These are phyloP conservation scores for Epichloe gansuensis DNA, from an alignment of 2,329 filamentous ascomycete species.

Conservation along the genomic window DNA sequence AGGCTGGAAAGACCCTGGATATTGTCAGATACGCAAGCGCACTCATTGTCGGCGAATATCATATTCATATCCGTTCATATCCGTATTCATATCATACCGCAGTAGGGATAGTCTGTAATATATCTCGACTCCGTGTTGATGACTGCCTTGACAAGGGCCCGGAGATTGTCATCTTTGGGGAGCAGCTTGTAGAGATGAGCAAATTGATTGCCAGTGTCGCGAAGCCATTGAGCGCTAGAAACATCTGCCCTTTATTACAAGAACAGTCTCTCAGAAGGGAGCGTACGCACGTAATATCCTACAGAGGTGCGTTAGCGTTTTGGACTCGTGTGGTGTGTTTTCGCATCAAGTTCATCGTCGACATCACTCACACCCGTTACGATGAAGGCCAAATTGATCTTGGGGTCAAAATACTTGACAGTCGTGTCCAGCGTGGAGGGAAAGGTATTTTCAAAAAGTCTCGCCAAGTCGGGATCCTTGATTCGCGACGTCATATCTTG, in stretches of 20 bases:
- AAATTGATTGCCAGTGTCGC: slow-evolving; percentile 69
- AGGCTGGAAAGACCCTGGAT: slow-evolving; percentile 68
- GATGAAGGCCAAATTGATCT: slow-evolving; percentile 59
- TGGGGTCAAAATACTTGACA: slow-evolving; percentile 59
- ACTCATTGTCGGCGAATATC: neutral
- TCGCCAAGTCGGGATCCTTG: slow-evolving; percentile 52
- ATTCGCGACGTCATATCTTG: slow-evolving; percentile 27
- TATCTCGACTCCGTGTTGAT: slow-evolving; percentile 63
- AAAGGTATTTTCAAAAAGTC: slow-evolving; percentile 73
- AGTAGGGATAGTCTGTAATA: slow-evolving; percentile 61
- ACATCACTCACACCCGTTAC: slow-evolving; percentile 65
- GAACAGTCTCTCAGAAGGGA: neutral
- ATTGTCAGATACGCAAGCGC: neutral
- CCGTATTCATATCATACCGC: slow-evolving; percentile 23
- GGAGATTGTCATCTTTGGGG: slow-evolving; percentile 43
- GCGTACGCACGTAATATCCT: slow-evolving; percentile 15
- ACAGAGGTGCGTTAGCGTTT: slow-evolving; percentile 19
- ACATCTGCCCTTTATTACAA: neutral
- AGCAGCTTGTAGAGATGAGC: slow-evolving; percentile 55
- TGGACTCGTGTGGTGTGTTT: slow-evolving; percentile 17
- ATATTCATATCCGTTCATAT: no score
- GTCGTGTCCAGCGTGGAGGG: slow-evolving; percentile 77
- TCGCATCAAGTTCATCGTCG: slow-evolving; percentile 37
- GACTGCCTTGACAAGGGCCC: slow-evolving; percentile 55
- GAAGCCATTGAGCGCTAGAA: slow-evolving; percentile 48